A percentile compares a stretch with the other conserved stretches of the same genome.
Conservation (phyloP, 2,329 filamentous ascomycete species). For the Venturia asperata region DNA sequence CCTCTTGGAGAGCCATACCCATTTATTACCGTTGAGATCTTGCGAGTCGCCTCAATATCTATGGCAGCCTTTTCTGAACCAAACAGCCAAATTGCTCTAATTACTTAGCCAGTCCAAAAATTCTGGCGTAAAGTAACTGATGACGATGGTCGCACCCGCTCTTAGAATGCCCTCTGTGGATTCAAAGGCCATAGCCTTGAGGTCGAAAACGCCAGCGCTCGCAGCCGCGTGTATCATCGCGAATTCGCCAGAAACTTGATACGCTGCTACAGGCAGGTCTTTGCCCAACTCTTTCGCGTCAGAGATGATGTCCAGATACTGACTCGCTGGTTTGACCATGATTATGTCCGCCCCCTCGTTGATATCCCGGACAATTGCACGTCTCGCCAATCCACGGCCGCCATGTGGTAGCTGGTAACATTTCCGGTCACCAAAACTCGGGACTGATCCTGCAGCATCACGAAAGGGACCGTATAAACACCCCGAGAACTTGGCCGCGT, state of each 20-base stretch:
- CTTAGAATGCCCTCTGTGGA: slow-evolving; percentile 87
- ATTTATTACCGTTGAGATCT: neutral
- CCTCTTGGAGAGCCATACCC: neutral
- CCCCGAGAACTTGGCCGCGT: slow-evolving; percentile 94
- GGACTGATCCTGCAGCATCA: slow-evolving; percentile 84
- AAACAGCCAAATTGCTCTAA: neutral
- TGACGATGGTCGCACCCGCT: slow-evolving; percentile 85
- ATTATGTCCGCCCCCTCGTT: slow-evolving; percentile 93
- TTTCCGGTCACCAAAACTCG: slow-evolving; percentile 86
- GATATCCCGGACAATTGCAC: slow-evolving; percentile 86
- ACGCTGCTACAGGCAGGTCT: slow-evolving; percentile 88
- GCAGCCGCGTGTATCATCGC: slow-evolving; percentile 97
- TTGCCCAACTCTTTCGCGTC: slow-evolving; percentile 92
- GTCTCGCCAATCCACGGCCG: slow-evolving; percentile 80
- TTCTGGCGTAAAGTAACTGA: slow-evolving; percentile 89
- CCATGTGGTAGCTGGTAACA: slow-evolving; percentile 96
- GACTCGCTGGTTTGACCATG: slow-evolving; percentile 96
- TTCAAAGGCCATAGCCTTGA: slow-evolving; percentile 92
- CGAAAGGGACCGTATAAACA: slow-evolving; percentile 96
- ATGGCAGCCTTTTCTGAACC: neutral
- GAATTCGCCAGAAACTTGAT: slow-evolving; percentile 94
- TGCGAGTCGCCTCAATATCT: slow-evolving; percentile 7
- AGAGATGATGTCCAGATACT: slow-evolving; percentile 95
- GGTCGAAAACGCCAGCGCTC: slow-evolving; percentile 91
- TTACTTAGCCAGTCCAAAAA: slow-evolving; percentile 55